These are phyloP conservation scores for Diutina scorzettiae DNA, from an alignment of 1,139 yeast genomes.

Conservation along the genomic window DNA sequence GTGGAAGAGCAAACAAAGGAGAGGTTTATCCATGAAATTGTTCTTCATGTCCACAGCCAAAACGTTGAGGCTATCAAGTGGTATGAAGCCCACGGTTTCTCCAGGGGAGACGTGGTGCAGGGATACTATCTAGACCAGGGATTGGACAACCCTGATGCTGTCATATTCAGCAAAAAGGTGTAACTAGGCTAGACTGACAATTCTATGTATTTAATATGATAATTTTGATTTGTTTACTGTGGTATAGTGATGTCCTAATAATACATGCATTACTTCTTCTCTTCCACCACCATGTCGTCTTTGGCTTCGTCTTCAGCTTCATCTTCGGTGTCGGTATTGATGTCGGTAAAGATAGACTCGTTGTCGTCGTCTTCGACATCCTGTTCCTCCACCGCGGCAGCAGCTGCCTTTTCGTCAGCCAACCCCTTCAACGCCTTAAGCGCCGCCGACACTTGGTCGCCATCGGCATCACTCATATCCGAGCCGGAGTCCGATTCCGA, in stretches of 20 bases:
- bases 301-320: conserved; percentile 27
- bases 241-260: too few relatives aligned
- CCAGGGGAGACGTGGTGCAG: conserved; percentile 21
- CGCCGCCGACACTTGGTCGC: conserved; percentile 55
- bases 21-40: conserved; percentile 42
- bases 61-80: conserved; percentile 37
- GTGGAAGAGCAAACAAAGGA: conserved; percentile 41
- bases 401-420: conserved; percentile 24
- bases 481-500: conserved; percentile 27
- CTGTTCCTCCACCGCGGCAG: conserved; percentile 25
- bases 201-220: too few relatives aligned
- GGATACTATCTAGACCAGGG: conserved; percentile 43
- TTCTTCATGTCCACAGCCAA: conserved; percentile 46
- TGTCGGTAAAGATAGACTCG: conserved; percentile 35
- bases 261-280: conserved; percentile 1
- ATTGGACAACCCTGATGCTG: conserved; percentile 35
- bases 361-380: conserved; percentile 25
- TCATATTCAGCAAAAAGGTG: conserved; percentile 9
- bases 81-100: conserved; percentile 47
- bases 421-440: conserved; percentile 50
- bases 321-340: conserved; percentile 42
- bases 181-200: too few relatives aligned
- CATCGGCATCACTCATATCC: conserved; percentile 56
- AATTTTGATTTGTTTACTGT: too few relatives aligned
- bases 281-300: not conserved